Evolutionary conservation across 192 early-diverging fungal species (phyloP), one percentile per base, ranked within the genome.

Genomic region (Mortierella hygrophila): DNA sequence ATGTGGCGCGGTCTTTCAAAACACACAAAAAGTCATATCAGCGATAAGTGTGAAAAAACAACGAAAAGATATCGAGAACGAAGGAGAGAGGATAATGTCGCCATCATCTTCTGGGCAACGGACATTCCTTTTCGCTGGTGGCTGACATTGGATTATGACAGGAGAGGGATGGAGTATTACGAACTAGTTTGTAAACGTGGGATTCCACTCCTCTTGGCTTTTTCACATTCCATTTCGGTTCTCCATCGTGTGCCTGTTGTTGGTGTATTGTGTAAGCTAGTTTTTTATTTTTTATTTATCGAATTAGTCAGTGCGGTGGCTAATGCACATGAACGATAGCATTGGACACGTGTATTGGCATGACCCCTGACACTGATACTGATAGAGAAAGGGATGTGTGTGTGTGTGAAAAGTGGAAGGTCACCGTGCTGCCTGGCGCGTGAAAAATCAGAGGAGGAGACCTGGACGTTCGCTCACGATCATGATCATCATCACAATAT

Each of bases 1-100:
- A 65, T 65, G 60, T 65, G 60, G 60, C 60, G 60, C 60, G 60
- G 60, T 32, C 60, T 65, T 65, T 65, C 26, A 65, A 65, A 29
- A 15, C 60, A 32, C 10, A 13, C 60, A 29, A 63, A 29, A 60
- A 60, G 3, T 65, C 29, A 10, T 65, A 29, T 65, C 60, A 29
- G 60, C 13, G 60, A 32, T 65, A 32, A 32, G 13, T 52, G 18
- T 49, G 47, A 49, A 20, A 49, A n/a, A 13, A 49, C 11, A 32
- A 63, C 29, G 29, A 63, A 63, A 65, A 29, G 55, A 26, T 26
- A 26, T 60, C 55, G n/a, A 60, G 55, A 26, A 26, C 55, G n/a
- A 9, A 8, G n/a, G 15, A 21, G 23, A 23, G 15, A 32, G 60
- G 29, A 65, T 4, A 18, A 65, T 32, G 60, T 60, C 55, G n/a